Base-by-base conservation (phyloP, 345 rosid genomes). In the Kandelia obovata region DNA sequence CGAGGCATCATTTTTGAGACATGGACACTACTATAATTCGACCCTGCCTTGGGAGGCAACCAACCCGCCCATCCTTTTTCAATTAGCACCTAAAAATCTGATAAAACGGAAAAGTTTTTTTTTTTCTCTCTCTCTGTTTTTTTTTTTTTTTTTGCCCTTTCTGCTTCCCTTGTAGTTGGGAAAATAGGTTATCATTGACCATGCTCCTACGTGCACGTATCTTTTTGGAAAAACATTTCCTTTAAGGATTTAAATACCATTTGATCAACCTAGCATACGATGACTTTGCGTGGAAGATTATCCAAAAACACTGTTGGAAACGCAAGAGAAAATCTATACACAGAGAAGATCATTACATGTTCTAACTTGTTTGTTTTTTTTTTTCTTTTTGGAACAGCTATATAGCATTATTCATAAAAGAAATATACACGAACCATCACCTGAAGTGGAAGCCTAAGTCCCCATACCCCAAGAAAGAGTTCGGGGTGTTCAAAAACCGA, bases 11-110 rank as follows among this genome's bases (percentile, higher is more conserved):
- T 71, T 73, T 85, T 83, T 61, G 74, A 69, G 81, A 83, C 92
- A 88, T 74, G 83, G 85, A 83, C 98, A 84, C 85, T 68, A 70
- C 64, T 65, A 59, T 72, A 35, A 81, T 67, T 87, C 84, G 88
- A 81, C 87, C 87, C 81, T 84, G 86, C 84, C 83, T 74, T 73
- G 73, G 91, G 95, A 85, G 86, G 89, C 95, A 88, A 78, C 89
- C 81, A 71, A 82, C 85, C 86, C 62, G 75, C 73, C 65, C 71
- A 55, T 71, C 37, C 70, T 58, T 51, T 3, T 68, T 57, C 65
- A 32, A 61, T 43, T 25, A 59, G 6, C 49, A 7, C 21, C 2
- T 34, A 2, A 60, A 34, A 58, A 46, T 32, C 20, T 17, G 31
- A 31, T 23, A 23, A 47, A 65, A 51, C 2, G 3, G 3, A 28